A percentile compares a stretch with the other conserved stretches of the same genome.
Evolutionary conservation across 805 yeast genomes (phyloP).

Genomic region (Ogataea salicorniae): DNA sequence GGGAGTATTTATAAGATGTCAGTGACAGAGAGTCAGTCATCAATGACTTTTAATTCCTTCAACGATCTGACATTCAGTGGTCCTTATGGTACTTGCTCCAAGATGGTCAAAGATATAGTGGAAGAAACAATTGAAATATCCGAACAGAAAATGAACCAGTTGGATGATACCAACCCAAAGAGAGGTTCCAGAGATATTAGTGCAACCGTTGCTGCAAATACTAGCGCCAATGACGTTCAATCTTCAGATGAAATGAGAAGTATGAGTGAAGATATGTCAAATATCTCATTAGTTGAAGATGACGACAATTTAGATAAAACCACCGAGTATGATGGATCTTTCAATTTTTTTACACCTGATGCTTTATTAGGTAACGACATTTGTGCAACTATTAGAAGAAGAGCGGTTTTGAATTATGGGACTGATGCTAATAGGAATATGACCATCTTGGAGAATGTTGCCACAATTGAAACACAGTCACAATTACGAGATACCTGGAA

Average conservation of each 20-base stretch:
- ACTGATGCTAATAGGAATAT: constrained; percentile 61
- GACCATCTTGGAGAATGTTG: constrained; percentile 48
- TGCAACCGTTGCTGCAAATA: background rate
- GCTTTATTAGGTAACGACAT: constrained; percentile 62
- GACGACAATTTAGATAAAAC: constrained; percentile 11
- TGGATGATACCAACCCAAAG: constrained; percentile 5
- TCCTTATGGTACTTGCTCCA: constrained; percentile 47
- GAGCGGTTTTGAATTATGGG: constrained; percentile 74
- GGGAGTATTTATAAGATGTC: constrained; percentile 83
- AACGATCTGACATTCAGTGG: constrained; percentile 63
- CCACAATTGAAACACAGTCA: constrained; percentile 45
- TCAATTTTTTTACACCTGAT: constrained; percentile 18
- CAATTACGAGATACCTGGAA: constrained; percentile 81
- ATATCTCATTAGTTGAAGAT: constrained; percentile 17
- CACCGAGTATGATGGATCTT: constrained; percentile 24
- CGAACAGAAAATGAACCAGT: constrained; percentile 1
- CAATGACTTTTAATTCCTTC: constrained; percentile 59
- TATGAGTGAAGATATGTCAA: constrained; percentile 8
- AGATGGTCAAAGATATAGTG: constrained; percentile 32
- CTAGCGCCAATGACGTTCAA: background rate
- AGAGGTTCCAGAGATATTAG: background rate
- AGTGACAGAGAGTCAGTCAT: constrained; percentile 59
- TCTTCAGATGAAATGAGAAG: background rate
- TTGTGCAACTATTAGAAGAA: constrained; percentile 59
- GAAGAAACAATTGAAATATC: constrained; percentile 11